Evolutionary conservation across 805 yeast genomes (phyloP), one percentile per base, ranked within the genome.

Genomic region (Starmerella powellii): DNA sequence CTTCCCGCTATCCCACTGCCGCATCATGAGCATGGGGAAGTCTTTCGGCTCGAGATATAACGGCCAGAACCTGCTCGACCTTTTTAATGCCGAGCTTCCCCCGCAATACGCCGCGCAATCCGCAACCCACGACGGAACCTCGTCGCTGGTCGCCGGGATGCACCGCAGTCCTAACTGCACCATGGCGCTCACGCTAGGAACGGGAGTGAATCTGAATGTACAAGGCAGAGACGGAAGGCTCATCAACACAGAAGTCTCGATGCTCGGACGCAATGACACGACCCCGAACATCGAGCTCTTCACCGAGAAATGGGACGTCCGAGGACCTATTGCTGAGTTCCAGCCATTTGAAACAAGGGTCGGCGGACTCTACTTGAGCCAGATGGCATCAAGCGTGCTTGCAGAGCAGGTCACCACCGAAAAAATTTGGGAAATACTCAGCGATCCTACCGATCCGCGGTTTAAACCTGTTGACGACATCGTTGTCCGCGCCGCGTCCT

Each of bases 141-240:
- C 56, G 28, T 50, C 53, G 8, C 43, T 54, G n/a, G 32, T 49
- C 3, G 51, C 56, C 12, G 51, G 53, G 12, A 18, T 40, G n/a
- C 38, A 39, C n/a, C 11, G 17, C 20, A 23, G 37, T 10, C 34
- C 47, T 6, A 23, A 28, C 12, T 53, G 57, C 32, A 15, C 11
- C 4, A 27, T 50, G 31, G 53, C 57, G 3, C 38, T 54, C 16
- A 54, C 57, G 10, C 45, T 52, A 38, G 57, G 57, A 8, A 52
- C 56, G 13, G 57, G 57, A 15, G 39, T 51, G 27, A 54, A 54
- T 31, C 42, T 54, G 21, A 47, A 35, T 18, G 26, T 37, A 4
- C 11, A n/a, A 3, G n/a, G 30, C 3, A 21, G n/a, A 4, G 23
- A 31, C 8, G 38, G 32, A 19, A 13, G 4, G n/a, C 15, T 41